Conservation (phyloP, 2,329 filamentous ascomycete genomes). For the Zymoseptoria tritici region DNA sequence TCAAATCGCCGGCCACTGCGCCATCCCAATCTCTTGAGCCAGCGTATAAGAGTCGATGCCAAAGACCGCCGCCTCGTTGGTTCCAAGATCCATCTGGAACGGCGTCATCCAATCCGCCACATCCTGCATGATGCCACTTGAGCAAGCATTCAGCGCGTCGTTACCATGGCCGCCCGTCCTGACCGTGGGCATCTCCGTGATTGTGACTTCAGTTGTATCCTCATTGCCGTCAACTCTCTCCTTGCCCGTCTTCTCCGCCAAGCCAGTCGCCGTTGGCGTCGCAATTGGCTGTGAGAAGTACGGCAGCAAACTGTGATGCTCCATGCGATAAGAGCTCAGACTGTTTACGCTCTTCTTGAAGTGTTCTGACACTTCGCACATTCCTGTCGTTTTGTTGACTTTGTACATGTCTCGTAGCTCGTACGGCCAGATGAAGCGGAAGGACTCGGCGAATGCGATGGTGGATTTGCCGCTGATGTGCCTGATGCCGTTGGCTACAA, state of each 20-base stretch:
- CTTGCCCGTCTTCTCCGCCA: not conserved
- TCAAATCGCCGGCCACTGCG: conserved; percentile 1
- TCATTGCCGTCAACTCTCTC: conserved; percentile 3
- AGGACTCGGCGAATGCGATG: conserved; percentile 15
- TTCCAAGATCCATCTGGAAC: conserved; percentile 6
- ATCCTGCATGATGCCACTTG: conserved; percentile 1
- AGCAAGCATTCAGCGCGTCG: not conserved
- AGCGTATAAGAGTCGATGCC: conserved; percentile 7
- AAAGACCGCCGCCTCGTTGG: conserved; percentile 5
- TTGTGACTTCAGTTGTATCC: conserved; percentile 6
- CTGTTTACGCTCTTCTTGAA: conserved; percentile 13
- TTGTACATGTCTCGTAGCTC: conserved; percentile 15
- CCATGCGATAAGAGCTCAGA: conserved; percentile 8
- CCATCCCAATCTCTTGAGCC: conserved; percentile 3
- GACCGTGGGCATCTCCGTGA: not conserved
- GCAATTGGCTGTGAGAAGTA: conserved; percentile 11
- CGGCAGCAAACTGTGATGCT: conserved; percentile 12
- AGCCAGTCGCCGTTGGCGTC: conserved; percentile 4
- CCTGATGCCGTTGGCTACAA: conserved; percentile 10
- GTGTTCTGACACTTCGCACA: conserved; percentile 13
- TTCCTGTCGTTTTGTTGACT: conserved; percentile 11
- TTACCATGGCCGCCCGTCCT: not conserved
- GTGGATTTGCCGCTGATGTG: conserved; percentile 9
- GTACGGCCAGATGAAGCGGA: conserved; percentile 16
- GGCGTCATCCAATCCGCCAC: conserved; percentile 12